Evolutionary conservation across 345 rosid species (phyloP), one percentile per base, ranked within the genome.

Genomic region (Eucalyptus pumila): DNA sequence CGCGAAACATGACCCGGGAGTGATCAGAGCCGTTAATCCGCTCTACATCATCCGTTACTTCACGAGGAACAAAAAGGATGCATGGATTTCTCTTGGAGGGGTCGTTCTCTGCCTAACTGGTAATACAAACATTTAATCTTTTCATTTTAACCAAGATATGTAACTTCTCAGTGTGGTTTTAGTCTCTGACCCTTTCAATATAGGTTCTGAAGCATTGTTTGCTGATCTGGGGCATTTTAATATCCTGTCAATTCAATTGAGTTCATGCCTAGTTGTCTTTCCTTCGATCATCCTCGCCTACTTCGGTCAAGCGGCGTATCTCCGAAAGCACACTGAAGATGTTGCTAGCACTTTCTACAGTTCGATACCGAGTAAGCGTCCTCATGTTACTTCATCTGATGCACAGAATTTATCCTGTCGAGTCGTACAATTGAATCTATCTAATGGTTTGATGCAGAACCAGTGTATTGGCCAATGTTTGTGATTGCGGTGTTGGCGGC

Each of bases 221-320:
- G 94, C 94, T 32, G 93, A 93, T 91, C 51, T 92, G 86, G 93
- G 93, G 1, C 93, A 92, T 52, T 93, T 93, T 89, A 86, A 88
- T 6, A 44, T 92, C 9, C 90, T 88, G 8, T 88, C 94, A 5
- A 89, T 93, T 48, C 94, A 88, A 42, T 21, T 93, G 17, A 92
- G 94, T 86, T 40, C 90, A 1, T 91, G 93, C 48, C 2, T 13
- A 15, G 58, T 93, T 6, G 89, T 93, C 13, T 40, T 91, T 45
- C 93, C 94, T 16, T 88, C 92, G 3, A 72, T 93, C 14, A 14
- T 92, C 34, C 87, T 91, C 11, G 89, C 89, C 7, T 93, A 93
- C 48, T 48, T 91, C 56, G 94, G 94, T 19, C 93, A 92, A 81
- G 87, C 88, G 13, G 87, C 93, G 5, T 93, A 91, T 69, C 91